Evolutionary conservation across 768 basidiomycete genomes (phyloP), one percentile per base, ranked within the genome.

Genomic region (Lactifluus subvellereus): DNA sequence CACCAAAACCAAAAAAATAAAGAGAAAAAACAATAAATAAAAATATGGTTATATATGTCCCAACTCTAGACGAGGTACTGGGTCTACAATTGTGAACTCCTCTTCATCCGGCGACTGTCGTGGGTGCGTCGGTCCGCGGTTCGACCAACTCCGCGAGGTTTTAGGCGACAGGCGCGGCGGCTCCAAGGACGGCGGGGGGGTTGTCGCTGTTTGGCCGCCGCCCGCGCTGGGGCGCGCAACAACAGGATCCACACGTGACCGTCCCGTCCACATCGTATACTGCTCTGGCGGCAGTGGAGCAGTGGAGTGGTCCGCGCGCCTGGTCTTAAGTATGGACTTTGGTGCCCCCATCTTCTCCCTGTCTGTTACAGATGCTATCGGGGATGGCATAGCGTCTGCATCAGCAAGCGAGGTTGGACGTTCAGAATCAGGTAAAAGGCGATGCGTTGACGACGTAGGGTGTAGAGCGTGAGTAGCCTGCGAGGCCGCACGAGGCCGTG

Each of bases 291-390:
- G 78, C 62, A 74, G 81, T 18, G 85, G 88, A 68, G 82, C 88
- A 8, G 84, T 82, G 6, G 87, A 85, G 57, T 86, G 80, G 32
- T 85, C 82, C 11, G 81, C 78, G 70, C 83, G 86, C 81, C 82
- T 83, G 10, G 78, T 76, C 71, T 89, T 88, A 66, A 89, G 72
- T 62, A 90, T 89, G 11, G 88, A 90, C 76, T 88, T 89, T 48
- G 85, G 82, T 54, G 76, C 76, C 30, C 73, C 76, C 9, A 73
- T 69, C 68, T 78, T 82, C 66, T 82, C 79, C 67, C 74, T 75
- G 33, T 78, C 77, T 54, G 58, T 14, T 14, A 76, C 75, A n/a
- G 72, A 68, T 37, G 70, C 45, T 32, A 57, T 42, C 37, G 67
- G 71, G 45, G 72, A 65, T 13, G 66, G 64, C 6, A 54, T 42